Conservation (phyloP, 108 stramenopile species). For the Skeletonema menzelii region DNA sequence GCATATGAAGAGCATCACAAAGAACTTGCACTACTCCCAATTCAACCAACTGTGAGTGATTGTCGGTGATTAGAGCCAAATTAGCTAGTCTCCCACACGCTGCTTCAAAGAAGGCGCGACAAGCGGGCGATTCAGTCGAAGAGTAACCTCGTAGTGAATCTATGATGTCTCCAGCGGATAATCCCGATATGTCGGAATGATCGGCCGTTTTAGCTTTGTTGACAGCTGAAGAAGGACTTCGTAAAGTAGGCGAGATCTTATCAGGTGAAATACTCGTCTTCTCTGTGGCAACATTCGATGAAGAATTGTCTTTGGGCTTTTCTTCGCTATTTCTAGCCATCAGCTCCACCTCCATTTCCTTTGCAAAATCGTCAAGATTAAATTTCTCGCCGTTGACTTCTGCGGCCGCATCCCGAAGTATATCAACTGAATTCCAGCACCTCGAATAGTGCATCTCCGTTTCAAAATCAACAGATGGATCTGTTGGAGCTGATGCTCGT, state of each 20-base stretch:
- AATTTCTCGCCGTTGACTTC: conserved; percentile 3
- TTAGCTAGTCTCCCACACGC: conserved; percentile 19
- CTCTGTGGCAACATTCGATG: background rate
- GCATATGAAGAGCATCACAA: conserved; percentile 6
- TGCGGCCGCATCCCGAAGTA: conserved; percentile 3
- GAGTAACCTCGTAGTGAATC: background rate
- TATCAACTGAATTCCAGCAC: background rate
- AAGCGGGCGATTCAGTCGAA: background rate
- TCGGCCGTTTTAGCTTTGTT: background rate
- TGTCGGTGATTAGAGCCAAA: conserved; percentile 9
- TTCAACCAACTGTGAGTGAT: conserved; percentile 6
- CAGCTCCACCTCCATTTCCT: background rate
- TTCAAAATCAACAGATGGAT: background rate
- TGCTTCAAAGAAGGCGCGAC: conserved; percentile 4
- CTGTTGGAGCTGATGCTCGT: background rate
- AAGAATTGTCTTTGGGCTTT: background rate
- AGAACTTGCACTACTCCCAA: conserved; percentile 6
- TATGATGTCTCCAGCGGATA: conserved; percentile 1
- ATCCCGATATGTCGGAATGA: background rate
- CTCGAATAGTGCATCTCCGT: background rate
- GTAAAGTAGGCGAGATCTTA: background rate
- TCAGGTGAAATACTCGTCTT: background rate
- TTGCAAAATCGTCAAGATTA: background rate
- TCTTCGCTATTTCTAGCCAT: background rate
- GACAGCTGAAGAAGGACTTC: background rate